phyloP scores from a whole-genome alignment of 1,284 basidiomycete species.

The Apiotrichum domesticum region DNA sequence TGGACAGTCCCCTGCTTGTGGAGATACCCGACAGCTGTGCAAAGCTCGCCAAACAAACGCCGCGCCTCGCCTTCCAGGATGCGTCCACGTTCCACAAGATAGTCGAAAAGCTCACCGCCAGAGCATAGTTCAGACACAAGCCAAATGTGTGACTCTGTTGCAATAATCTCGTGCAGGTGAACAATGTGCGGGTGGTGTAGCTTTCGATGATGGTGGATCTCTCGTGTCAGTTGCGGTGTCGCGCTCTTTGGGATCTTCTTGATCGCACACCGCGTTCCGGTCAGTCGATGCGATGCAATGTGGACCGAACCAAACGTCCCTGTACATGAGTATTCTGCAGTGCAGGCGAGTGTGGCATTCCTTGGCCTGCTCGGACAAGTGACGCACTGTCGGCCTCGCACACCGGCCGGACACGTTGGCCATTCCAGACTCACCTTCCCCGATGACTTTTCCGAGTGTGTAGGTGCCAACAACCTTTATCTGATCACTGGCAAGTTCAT shows the following conservation, averaged over 20 bases:
- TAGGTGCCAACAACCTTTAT: constrained; percentile 92
- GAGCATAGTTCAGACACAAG: constrained; percentile 94
- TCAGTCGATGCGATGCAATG: constrained; percentile 84
- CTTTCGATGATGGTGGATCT: constrained; percentile 96
- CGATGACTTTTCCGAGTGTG: constrained; percentile 88
- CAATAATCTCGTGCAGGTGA: constrained; percentile 95
- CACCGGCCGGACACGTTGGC: neutral
- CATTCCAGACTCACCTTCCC: constrained; percentile 65
- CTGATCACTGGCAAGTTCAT: constrained; percentile 81
- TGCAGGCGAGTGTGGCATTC: neutral
- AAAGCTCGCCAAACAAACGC: constrained; percentile 83
- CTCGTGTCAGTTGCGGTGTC: constrained; percentile 83
- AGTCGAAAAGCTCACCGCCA: constrained; percentile 95
- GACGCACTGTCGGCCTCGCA: neutral
- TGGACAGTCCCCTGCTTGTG: constrained; percentile 86
- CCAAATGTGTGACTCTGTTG: constrained; percentile 92
- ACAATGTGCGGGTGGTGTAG: constrained; percentile 92
- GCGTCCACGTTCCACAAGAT: constrained; percentile 88
- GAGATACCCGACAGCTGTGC: constrained; percentile 86
- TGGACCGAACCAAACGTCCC: constrained; percentile 90
- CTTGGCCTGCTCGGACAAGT: neutral
- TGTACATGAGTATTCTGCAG: constrained; percentile 35
- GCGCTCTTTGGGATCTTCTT: constrained; percentile 95
- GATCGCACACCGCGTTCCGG: constrained; percentile 83
- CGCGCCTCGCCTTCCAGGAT: constrained; percentile 75